Percentiles rank a stretch among this genome's conserved stretches.
These are phyloP conservation scores for Microsporum audouinii DNA, from an alignment of 2,329 filamentous ascomycete species.

Conservation along the genomic window DNA sequence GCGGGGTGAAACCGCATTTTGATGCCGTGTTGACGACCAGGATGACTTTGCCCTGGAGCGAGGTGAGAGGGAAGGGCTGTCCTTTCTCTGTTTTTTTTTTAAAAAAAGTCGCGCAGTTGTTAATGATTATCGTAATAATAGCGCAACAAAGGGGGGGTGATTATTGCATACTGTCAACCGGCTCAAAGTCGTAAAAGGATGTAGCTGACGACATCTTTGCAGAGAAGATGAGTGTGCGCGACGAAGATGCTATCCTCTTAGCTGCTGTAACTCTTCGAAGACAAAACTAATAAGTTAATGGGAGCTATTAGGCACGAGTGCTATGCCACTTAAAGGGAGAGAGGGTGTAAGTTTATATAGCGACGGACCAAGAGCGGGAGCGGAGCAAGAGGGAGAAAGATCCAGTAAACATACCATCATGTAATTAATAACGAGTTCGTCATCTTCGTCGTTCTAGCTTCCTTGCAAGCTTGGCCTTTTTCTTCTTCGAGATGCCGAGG, in stretches of 20 bases:
- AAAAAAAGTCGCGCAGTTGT: constrained; percentile 10
- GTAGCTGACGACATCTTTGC: constrained; percentile 15
- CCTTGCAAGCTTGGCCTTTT: not conserved
- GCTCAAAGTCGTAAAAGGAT: constrained; percentile 48
- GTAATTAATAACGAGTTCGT: too few relatives aligned
- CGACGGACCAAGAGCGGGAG: not conserved
- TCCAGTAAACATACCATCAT: not conserved
- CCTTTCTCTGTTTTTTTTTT: constrained; percentile 51
- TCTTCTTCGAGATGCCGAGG: too few relatives aligned
- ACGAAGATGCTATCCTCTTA: not conserved
- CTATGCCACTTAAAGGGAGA: not conserved
- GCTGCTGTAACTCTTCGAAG: not conserved
- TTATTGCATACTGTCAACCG: constrained; percentile 42
- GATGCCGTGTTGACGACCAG: constrained; percentile 95
- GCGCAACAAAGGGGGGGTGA: not conserved
- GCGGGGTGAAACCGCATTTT: constrained; percentile 97
- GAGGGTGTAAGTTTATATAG: not conserved
- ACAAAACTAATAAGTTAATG: not conserved
- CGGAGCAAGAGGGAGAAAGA: not conserved
- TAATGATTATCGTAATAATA: constrained; percentile 4
- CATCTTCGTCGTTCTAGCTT: not conserved
- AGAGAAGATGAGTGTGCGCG: not conserved
- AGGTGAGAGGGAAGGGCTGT: constrained; percentile 54
- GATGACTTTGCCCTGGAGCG: constrained; percentile 83
- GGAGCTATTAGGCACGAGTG: not conserved